A percentile compares a stretch with the other conserved stretches of the same genome.
These are phyloP conservation scores for Herpetomonas tarakana DNA, from an alignment of 208 protist genomes.

Conservation along the genomic window DNA sequence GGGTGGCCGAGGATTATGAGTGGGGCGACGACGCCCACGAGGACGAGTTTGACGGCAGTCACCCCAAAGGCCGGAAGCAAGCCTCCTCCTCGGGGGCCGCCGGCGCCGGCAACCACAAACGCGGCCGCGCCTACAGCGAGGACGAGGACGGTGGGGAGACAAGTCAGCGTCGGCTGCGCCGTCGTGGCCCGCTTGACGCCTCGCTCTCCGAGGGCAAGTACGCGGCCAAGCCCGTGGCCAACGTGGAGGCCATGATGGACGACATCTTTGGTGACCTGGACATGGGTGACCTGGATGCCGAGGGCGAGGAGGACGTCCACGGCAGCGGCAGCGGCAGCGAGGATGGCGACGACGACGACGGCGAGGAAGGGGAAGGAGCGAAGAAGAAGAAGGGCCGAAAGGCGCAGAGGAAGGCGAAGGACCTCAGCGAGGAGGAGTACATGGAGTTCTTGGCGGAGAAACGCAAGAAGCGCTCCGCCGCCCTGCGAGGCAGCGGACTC, in stretches of 20 bases:
- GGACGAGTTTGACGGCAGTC: background rate
- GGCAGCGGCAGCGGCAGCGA: background rate
- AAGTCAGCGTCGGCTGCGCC: conserved; percentile 35
- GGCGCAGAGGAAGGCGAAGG: conserved; percentile 22
- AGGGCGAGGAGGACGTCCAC: conserved; percentile 30
- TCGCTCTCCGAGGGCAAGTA: conserved; percentile 61
- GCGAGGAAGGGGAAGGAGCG: conserved; percentile 2
- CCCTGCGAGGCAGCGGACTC: conserved; percentile 12
- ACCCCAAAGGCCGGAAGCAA: too few species aligned
- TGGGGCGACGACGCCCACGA: background rate
- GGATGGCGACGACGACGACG: conserved; percentile 14
- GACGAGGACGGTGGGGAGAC: background rate
- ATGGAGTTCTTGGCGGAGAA: conserved; percentile 57
- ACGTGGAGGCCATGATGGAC: conserved; percentile 64
- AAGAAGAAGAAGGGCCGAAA: background rate
- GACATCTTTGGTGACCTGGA: conserved; percentile 78
- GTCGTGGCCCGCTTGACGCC: conserved; percentile 68
- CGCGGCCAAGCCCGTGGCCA: conserved; percentile 49
- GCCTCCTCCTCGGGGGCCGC: too few species aligned
- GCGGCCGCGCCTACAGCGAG: too few species aligned
- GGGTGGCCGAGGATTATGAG: background rate
- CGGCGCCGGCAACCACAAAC: background rate
- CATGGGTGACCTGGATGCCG: conserved; percentile 68
- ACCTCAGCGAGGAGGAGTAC: conserved; percentile 77
- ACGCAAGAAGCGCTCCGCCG: conserved; percentile 18